These are phyloP conservation scores for Cymbopogon citratus DNA, from an alignment of 176 grass and related monocot species.

Conservation along the genomic window DNA sequence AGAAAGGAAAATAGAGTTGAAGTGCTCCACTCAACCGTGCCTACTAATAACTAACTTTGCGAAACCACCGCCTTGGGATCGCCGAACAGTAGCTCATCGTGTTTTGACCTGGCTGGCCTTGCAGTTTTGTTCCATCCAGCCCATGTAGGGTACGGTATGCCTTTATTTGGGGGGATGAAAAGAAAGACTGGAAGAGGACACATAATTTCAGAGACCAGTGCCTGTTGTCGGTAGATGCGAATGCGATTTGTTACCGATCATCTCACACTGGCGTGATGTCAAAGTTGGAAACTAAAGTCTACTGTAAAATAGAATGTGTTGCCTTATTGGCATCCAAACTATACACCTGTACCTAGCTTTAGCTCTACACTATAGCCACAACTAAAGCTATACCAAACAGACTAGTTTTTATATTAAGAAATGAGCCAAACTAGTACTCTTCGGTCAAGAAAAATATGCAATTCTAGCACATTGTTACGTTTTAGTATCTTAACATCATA, in stretches of 20 bases:
- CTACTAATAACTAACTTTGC: constrained; percentile 39
- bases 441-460: too few species aligned
- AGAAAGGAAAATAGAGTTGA: constrained; percentile 14
- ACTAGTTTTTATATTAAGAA: too few species aligned
- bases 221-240: background rate
- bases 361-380: too few species aligned
- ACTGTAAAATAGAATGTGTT: too few species aligned
- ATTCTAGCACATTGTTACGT: too few species aligned
- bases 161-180: background rate
- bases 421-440: too few species aligned
- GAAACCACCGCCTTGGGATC: constrained; percentile 28
- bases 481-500: too few species aligned
- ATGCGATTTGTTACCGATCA: constrained; percentile 1
- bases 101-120: constrained; percentile 22
- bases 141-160: background rate
- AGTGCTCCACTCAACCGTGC: constrained; percentile 24
- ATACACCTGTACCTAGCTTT: too few species aligned
- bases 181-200: too few species aligned
- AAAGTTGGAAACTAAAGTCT: too few species aligned
- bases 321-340: too few species aligned
- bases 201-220: background rate
- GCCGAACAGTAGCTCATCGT: background rate
- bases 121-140: background rate
- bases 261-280: background rate
- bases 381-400: too few species aligned